These are phyloP conservation scores for Botrytis medusae DNA, from an alignment of 2,329 filamentous ascomycete genomes.

Conservation along the genomic window DNA sequence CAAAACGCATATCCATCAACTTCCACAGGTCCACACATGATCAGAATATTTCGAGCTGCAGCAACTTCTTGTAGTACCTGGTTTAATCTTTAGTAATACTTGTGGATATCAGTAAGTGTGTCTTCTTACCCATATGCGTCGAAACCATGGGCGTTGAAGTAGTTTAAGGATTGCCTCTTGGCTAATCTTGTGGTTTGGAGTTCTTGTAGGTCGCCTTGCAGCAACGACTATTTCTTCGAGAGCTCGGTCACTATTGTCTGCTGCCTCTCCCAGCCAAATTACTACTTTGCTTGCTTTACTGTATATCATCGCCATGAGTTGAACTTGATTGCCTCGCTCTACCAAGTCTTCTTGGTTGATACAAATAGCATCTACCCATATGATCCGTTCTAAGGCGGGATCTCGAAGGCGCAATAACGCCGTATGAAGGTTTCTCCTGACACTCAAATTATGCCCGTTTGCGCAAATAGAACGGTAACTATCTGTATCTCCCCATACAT, in stretches of 20 bases:
- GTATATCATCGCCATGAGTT: constrained; percentile 23
- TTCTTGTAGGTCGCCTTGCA: too few species aligned
- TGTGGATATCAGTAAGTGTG: too few species aligned
- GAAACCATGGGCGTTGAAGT: background rate
- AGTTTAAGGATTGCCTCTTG: background rate
- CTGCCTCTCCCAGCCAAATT: constrained; percentile 5
- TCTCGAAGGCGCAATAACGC: background rate
- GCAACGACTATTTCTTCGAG: background rate
- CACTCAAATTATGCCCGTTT: background rate
- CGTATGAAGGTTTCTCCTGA: background rate
- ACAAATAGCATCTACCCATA: background rate
- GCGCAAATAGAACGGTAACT: background rate
- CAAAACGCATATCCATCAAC: background rate
- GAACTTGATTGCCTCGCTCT: constrained; percentile 22
- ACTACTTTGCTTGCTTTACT: constrained; percentile 19
- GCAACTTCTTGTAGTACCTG: constrained; percentile 6
- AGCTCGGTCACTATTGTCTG: background rate
- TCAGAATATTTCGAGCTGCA: background rate
- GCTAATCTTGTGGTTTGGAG: too few species aligned
- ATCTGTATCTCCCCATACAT: background rate
- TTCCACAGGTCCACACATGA: background rate
- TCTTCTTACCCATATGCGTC: background rate
- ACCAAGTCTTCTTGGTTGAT: background rate
- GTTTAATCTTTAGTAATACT: too few species aligned
- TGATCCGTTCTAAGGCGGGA: background rate